These are phyloP conservation scores for Fusarium globosum DNA, from an alignment of 2,329 filamentous ascomycete genomes.

Conservation along the genomic window DNA sequence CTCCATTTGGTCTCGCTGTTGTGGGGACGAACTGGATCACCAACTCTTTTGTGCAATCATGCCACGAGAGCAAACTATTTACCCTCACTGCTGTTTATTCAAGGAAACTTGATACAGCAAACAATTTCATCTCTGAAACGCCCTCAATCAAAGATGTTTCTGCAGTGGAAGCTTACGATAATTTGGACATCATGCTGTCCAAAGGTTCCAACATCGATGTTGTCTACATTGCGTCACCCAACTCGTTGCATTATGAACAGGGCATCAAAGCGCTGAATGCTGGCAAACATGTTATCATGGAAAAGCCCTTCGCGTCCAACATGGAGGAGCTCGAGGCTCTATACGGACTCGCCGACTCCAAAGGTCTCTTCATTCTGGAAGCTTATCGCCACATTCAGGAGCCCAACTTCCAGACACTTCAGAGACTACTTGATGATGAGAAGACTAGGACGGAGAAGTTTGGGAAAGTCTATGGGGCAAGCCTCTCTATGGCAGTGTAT, in stretches of 20 bases:
- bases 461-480: slow-evolving; percentile 26
- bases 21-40: slow-evolving; percentile 40
- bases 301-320: slow-evolving; percentile 37
- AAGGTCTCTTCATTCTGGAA: slow-evolving; percentile 21
- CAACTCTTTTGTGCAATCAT: slow-evolving; percentile 35
- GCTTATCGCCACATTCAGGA: slow-evolving; percentile 37
- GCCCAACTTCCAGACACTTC: slow-evolving; percentile 34
- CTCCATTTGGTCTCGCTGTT: slow-evolving; percentile 31
- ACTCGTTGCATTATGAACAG: slow-evolving; percentile 33
- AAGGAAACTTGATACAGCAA: slow-evolving; percentile 29
- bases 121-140: slow-evolving; percentile 21
- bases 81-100: slow-evolving; percentile 29
- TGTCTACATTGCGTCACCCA: slow-evolving; percentile 37
- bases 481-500: slow-evolving; percentile 29
- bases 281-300: slow-evolving; percentile 33
- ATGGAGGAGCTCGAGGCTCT: slow-evolving; percentile 18
- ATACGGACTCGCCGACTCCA: slow-evolving; percentile 31
- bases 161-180: slow-evolving; percentile 10
- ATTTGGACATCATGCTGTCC: slow-evolving; percentile 22
- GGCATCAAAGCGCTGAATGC: slow-evolving; percentile 17
- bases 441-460: slow-evolving; percentile 19
- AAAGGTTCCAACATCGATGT: slow-evolving; percentile 5
- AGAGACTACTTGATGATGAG: slow-evolving; percentile 25
- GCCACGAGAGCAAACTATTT: slow-evolving; percentile 30
- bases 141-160: slow-evolving; percentile 23